Evolutionary conservation across 768 basidiomycete genomes (phyloP), one percentile per base, ranked within the genome.

Genomic region (Suillus decipiens): DNA sequence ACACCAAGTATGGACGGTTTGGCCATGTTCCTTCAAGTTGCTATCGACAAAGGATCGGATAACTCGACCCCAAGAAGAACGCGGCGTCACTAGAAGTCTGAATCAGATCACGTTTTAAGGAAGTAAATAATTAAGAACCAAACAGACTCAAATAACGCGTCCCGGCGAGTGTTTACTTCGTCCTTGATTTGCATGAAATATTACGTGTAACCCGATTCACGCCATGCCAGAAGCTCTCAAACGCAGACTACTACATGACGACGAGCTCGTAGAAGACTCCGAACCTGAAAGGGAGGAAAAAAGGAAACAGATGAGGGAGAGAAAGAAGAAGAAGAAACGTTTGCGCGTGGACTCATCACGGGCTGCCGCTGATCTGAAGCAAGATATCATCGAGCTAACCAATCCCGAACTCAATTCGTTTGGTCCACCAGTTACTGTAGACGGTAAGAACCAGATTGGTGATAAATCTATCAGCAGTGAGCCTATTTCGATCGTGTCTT

Each of bases 271-370:
- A 5, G 86, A 84, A 34, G 89, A 92, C 73, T 90, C 89, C 0
- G 90, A 90, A 72, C 89, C 88, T 22, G 89, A 91, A 71, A 79
- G 88, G 62, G 82, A 84, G 67, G 76, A 77, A 72, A 67, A 69
- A 56, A 73, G 72, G 41, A 60, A 63, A 42, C 55, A 50, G 54
- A 61, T 66, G 31, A 73, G 67, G 67, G 37, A 65, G 63, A 66
- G 55, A 64, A 58, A 57, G 64, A 69, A 57, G 71, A 72, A 59
- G 59, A 62, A 43, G 58, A 60, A 43, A 43, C 14, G 36, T n/a
- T 22, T 28, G 17, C 24, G 24, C 6, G 12, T 57, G 39, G 15
- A 57, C 24, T 24, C 15, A 28, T 17, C 28, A 24, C 28, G 31
- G 5, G 24, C 36, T 28, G 28, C 28, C 28, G 28, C 28, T 24